Percentiles rank a stretch among this genome's conserved stretches.
Conservation (phyloP, 179 eudicot species). For the Patellifolia procumbens region DNA sequence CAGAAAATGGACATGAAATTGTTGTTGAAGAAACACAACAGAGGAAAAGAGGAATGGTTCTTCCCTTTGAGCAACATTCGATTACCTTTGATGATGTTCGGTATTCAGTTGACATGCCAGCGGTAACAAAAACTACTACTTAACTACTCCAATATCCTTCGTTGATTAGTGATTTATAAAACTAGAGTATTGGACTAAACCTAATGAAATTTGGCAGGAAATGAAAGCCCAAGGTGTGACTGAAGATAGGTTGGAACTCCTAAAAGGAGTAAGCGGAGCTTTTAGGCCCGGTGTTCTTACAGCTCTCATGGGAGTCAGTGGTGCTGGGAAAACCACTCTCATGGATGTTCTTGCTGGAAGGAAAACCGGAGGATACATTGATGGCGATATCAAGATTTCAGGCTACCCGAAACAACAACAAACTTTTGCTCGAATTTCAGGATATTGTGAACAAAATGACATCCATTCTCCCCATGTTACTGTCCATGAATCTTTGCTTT, state of each 20-base stretch:
- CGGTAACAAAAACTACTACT: conserved; percentile 24
- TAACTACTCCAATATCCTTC: not conserved
- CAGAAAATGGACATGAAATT: conserved; percentile 29
- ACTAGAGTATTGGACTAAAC: not conserved
- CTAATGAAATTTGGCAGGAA: conserved; percentile 41
- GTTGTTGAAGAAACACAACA: conserved; percentile 27
- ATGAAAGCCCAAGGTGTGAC: conserved; percentile 69
- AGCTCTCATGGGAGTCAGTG: conserved; percentile 86
- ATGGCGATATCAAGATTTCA: conserved; percentile 64
- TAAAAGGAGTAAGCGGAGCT: conserved; percentile 76
- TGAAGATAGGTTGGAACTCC: conserved; percentile 63
- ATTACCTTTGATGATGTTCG: conserved; percentile 39
- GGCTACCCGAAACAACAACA: conserved; percentile 83
- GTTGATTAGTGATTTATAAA: not conserved
- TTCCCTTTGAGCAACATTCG: conserved; percentile 43
- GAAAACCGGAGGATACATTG: conserved; percentile 81
- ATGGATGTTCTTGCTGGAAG: conserved; percentile 90
- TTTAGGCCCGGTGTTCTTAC: conserved; percentile 86
- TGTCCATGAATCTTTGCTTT: conserved; percentile 67
- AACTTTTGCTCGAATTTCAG: conserved; percentile 80
- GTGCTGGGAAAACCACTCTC: conserved; percentile 89
- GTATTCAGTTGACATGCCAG: conserved; percentile 43
- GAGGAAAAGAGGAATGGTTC: conserved; percentile 43
- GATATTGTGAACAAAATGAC: conserved; percentile 85
- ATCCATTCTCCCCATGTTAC: conserved; percentile 80